Conservation (phyloP, 768 basidiomycete genomes). For the Lactarius deliciosus region DNA sequence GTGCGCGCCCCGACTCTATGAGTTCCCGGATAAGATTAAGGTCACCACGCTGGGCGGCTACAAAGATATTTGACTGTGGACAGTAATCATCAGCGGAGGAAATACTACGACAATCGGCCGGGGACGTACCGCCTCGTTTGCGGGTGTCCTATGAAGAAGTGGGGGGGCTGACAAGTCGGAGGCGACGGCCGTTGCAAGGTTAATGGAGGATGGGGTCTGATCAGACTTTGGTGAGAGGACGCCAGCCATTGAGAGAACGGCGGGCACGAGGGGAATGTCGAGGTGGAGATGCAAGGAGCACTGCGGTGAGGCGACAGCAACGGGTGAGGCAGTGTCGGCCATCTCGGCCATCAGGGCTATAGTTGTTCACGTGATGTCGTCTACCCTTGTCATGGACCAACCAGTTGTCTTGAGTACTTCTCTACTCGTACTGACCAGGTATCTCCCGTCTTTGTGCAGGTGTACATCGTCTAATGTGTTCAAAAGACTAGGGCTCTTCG, state of each 20-base stretch:
- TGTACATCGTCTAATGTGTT: background rate
- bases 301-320: background rate
- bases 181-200: conserved; percentile 41
- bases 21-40: conserved; percentile 60
- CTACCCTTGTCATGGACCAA: background rate
- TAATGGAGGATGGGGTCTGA: conserved; percentile 49
- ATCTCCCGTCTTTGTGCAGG: background rate
- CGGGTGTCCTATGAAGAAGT: background rate
- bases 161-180: conserved; percentile 42
- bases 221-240: conserved; percentile 50
- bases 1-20: conserved; percentile 67
- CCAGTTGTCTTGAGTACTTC: conserved; percentile 7
- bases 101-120: background rate
- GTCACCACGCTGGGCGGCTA: conserved; percentile 88
- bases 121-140: conserved; percentile 14
- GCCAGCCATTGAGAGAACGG: conserved; percentile 16
- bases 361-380: background rate
- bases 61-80: conserved; percentile 64
- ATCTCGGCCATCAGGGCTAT: background rate
- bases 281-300: background rate
- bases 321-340: background rate
- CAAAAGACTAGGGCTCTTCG: conserved; percentile 25
- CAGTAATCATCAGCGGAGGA: background rate
- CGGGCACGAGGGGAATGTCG: background rate
- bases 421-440: conserved; percentile 14